Base-by-base conservation (phyloP, 129 eudicot genomes). In the Erigeron canadensis region DNA sequence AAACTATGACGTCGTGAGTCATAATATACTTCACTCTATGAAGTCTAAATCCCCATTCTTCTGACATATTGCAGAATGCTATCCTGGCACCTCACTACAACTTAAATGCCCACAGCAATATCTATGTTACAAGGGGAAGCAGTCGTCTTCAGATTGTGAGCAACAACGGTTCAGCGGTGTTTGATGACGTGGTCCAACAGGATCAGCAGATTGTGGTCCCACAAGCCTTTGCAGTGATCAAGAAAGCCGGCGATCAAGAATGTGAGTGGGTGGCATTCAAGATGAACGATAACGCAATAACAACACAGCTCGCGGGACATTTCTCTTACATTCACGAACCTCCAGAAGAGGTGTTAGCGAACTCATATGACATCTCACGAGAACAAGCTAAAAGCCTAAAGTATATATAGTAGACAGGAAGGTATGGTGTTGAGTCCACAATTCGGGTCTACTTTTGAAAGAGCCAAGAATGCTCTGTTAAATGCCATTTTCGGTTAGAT, bases 131-230 rank as follows among this genome's bases (percentile, higher is more conserved):
- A 11, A 53, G 86, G n/a, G 97, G 97, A 54, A 73, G 75, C 40
- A 85, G 84, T 4, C 82, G 95, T 34, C 23, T 90, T 45, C 97
- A 90, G 43, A 83, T 90, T 0, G 97, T 81, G 47, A 70, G 82
- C 17, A 66, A 81, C 65, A 45, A 37, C 5, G 95, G 97, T 18
- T 55, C 76, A 4, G 8, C 77, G 0, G 89, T 85, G n/a, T 87
- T 81, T 47, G 87, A 90, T 61, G 91, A 57, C 3, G 48, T 66
- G 74, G 87, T 87, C 2, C 64, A 58, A 7, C 72, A 83, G 67
- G 89, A 87, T 53, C 91, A 87, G 64, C 46, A 87, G 7, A 43
- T 90, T 43, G 76, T 90, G 8, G 81, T 90, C 12, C 97, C 97
- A 64, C 95, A 90, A 54, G 79, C 83, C 83, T 87, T 79, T 69